These are phyloP conservation scores for Tolypocladium ophioglossoides DNA, from an alignment of 2,329 filamentous ascomycete genomes.

Conservation along the genomic window DNA sequence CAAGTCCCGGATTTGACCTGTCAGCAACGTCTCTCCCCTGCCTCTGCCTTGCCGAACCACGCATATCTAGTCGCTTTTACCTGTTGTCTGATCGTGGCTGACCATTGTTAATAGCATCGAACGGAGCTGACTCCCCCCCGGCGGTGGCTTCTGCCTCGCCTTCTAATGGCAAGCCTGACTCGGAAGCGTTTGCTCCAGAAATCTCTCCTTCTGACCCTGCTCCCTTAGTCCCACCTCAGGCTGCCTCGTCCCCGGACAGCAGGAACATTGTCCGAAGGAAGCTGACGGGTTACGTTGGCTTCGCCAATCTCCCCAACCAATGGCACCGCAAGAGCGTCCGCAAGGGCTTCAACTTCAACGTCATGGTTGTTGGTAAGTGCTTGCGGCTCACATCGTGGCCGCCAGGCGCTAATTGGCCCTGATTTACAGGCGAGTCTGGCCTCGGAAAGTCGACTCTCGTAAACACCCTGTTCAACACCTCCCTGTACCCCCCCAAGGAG, in stretches of 20 bases:
- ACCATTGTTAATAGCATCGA: conserved; percentile 27
- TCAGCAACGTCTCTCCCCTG: conserved; percentile 22
- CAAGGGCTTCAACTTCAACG: conserved; percentile 99
- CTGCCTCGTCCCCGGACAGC: conserved; percentile 52
- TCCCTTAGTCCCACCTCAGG: conserved; percentile 22
- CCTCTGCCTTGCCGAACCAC: conserved; percentile 6
- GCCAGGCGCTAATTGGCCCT: neutral
- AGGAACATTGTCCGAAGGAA: conserved; percentile 97
- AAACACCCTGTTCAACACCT: conserved; percentile 99
- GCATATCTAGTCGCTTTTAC: neutral
- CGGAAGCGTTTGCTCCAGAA: conserved; percentile 16
- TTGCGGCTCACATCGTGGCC: neutral
- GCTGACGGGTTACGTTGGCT: conserved; percentile 95
- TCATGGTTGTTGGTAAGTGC: conserved; percentile 96
- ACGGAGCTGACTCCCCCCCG: conserved; percentile 32
- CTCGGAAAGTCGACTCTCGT: conserved; percentile 98
- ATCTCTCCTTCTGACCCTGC: conserved; percentile 24
- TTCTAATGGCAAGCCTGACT: conserved; percentile 25
- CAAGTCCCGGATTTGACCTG: conserved; percentile 13
- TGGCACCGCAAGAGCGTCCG: conserved; percentile 99
- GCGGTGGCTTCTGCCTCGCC: conserved; percentile 31
- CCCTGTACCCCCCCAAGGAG: conserved; percentile 96
- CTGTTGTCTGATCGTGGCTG: conserved; percentile 5
- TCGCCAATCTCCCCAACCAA: conserved; percentile 97
- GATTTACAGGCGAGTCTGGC: conserved; percentile 80